Conservation (phyloP, 1,284 basidiomycete species). For the Ceratobasidium sp. region DNA sequence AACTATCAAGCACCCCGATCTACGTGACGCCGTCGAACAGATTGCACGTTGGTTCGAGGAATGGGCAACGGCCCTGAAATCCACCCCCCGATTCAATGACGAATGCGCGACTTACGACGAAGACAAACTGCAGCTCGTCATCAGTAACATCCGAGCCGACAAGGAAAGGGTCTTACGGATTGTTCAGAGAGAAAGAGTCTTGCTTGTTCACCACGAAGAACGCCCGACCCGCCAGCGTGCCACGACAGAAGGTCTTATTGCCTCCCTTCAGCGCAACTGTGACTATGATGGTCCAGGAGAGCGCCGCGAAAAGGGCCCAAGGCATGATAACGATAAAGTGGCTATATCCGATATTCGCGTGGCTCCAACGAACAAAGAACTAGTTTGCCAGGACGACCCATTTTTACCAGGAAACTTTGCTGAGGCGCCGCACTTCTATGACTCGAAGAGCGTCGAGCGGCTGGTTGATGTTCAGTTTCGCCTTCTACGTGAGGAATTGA, state of each 20-base stretch:
- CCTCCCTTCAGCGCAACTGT: conserved; percentile 59
- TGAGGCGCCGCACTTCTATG: conserved; percentile 71
- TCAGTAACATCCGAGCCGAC: conserved; percentile 59
- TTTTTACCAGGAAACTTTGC: conserved; percentile 71
- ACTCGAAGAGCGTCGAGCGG: conserved; percentile 68
- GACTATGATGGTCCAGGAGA: conserved; percentile 70
- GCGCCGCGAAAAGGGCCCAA: conserved; percentile 64
- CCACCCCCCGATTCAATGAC: conserved; percentile 59
- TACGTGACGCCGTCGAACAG: conserved; percentile 61
- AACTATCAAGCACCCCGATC: conserved; percentile 62
- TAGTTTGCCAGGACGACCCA: conserved; percentile 62
- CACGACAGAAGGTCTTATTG: conserved; percentile 52
- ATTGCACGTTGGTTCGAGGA: conserved; percentile 63
- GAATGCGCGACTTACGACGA: conserved; percentile 51
- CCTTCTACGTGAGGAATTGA: conserved; percentile 75
- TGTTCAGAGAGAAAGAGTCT: background rate
- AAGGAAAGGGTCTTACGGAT: conserved; percentile 51
- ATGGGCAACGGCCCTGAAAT: conserved; percentile 63
- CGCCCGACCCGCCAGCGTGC: conserved; percentile 20
- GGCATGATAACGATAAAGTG: conserved; percentile 75
- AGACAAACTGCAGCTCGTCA: conserved; percentile 58
- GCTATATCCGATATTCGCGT: conserved; percentile 71
- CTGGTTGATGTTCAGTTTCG: conserved; percentile 79
- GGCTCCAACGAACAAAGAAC: conserved; percentile 73
- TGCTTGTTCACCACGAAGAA: background rate